phyloP scores from a whole-genome alignment of 495 filamentous ascomycete genomes.

The Penicillium salamii region DNA sequence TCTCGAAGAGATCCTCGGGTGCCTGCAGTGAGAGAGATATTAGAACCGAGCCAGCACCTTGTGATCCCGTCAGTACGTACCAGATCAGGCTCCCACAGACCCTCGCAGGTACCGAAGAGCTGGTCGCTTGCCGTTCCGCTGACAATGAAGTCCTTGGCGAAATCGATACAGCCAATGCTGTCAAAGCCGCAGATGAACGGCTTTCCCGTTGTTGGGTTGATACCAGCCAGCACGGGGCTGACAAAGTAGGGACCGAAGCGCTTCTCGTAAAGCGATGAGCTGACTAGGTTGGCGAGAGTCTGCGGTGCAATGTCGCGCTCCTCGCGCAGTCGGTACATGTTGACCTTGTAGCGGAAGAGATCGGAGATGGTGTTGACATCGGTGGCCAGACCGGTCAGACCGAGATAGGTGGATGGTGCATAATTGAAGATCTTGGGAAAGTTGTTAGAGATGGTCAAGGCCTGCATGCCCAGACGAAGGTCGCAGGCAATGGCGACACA shows the following conservation, averaged over 20 bases:
- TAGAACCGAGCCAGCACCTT: constrained; percentile 14
- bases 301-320: constrained; percentile 91
- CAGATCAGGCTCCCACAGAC: constrained; percentile 95
- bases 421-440: constrained; percentile 99
- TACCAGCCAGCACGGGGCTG: constrained; percentile 86
- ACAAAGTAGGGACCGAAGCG: constrained; percentile 97
- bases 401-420: constrained; percentile 88
- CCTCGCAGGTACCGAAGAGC: constrained; percentile 97
- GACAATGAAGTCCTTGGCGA: constrained; percentile 99
- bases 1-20: constrained; percentile 96
- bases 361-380: constrained; percentile 93
- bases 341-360: constrained; percentile 98
- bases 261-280: constrained; percentile 83
- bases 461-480: constrained; percentile 93
- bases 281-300: constrained; percentile 95
- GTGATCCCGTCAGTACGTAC: constrained; percentile 47
- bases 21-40: constrained; percentile 47
- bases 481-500: constrained; percentile 99
- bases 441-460: constrained; percentile 97
- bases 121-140: constrained; percentile 94
- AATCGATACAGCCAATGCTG: constrained; percentile 98
- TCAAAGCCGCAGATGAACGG: constrained; percentile 99
- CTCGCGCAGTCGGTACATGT: constrained; percentile 98
- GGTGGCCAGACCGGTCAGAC: constrained; percentile 92
- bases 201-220: constrained; percentile 86